Conservation (phyloP, 1,284 basidiomycete species). For the Cutaneotrichosporon daszewskae region DNA sequence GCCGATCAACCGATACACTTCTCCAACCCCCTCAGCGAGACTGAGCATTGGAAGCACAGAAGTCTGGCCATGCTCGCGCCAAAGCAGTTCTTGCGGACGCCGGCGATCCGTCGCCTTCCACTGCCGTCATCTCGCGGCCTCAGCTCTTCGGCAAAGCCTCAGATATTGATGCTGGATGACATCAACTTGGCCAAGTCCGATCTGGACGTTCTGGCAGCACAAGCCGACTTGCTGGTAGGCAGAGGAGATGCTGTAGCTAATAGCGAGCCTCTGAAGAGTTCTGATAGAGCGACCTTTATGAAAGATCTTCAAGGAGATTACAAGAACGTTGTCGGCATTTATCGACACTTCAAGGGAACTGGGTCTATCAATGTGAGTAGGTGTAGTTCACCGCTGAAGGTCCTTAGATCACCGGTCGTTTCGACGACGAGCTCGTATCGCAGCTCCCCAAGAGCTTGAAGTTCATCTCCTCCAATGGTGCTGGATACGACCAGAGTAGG, state of each 20-base stretch:
- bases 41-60: no score
- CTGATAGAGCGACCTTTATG: constrained; percentile 18
- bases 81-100: no score
- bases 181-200: constrained; percentile 26
- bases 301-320: constrained; percentile 19
- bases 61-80: no score
- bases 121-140: not conserved
- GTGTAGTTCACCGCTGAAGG: not conserved
- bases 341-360: constrained; percentile 28
- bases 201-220: constrained; percentile 8
- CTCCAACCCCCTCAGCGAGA: no score
- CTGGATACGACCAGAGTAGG: constrained; percentile 37
- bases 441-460: constrained; percentile 13
- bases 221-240: constrained; percentile 21
- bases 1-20: no score
- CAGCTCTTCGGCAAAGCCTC: constrained; percentile 7
- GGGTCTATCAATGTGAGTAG: constrained; percentile 23
- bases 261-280: constrained; percentile 17
- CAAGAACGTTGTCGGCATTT: constrained; percentile 20
- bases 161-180: constrained; percentile 22
- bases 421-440: constrained; percentile 21
- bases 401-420: constrained; percentile 22
- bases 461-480: constrained; percentile 26
- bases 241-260: not conserved
- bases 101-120: no score